Conservation (phyloP, 2,329 filamentous ascomycete species). For the Passalora sequoiae region DNA sequence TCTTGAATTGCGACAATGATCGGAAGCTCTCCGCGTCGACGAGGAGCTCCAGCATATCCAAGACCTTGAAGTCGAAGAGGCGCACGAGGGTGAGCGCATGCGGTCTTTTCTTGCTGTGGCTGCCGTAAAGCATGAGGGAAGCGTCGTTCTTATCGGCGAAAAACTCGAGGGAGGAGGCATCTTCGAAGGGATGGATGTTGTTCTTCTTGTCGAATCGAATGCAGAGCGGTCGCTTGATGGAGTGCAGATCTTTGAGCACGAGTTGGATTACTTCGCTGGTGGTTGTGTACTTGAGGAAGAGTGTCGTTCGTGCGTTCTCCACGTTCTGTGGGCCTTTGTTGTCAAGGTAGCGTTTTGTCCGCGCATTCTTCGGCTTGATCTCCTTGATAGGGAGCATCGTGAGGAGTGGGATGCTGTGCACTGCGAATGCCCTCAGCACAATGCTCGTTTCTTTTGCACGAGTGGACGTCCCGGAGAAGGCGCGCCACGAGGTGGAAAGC, state of each 20-base stretch:
- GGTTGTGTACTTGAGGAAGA: constrained; percentile 82
- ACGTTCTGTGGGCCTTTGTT: constrained; percentile 82
- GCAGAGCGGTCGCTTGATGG: constrained; percentile 75
- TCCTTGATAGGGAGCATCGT: constrained; percentile 54
- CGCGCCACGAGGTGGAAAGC: too few relatives aligned
- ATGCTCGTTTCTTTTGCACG: too few relatives aligned
- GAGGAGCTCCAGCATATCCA: constrained; percentile 92
- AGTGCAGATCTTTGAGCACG: constrained; percentile 76
- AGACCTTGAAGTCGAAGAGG: constrained; percentile 77
- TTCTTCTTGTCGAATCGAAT: constrained; percentile 98
- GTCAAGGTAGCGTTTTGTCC: constrained; percentile 90
- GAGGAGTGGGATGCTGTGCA: not conserved
- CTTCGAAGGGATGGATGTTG: constrained; percentile 88
- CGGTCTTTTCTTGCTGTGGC: constrained; percentile 89
- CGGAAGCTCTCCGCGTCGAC: constrained; percentile 70
- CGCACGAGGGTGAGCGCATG: constrained; percentile 79
- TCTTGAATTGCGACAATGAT: constrained; percentile 68
- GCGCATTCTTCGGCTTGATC: constrained; percentile 62
- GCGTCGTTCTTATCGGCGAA: constrained; percentile 96
- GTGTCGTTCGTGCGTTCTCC: constrained; percentile 84
- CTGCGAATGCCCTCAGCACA: too few relatives aligned
- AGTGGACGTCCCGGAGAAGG: too few relatives aligned
- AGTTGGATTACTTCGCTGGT: constrained; percentile 79
- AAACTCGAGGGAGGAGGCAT: constrained; percentile 82
- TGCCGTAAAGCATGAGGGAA: constrained; percentile 76